phyloP scores from a whole-genome alignment of 2,329 filamentous ascomycete species.

The Talaromyces sp. region DNA sequence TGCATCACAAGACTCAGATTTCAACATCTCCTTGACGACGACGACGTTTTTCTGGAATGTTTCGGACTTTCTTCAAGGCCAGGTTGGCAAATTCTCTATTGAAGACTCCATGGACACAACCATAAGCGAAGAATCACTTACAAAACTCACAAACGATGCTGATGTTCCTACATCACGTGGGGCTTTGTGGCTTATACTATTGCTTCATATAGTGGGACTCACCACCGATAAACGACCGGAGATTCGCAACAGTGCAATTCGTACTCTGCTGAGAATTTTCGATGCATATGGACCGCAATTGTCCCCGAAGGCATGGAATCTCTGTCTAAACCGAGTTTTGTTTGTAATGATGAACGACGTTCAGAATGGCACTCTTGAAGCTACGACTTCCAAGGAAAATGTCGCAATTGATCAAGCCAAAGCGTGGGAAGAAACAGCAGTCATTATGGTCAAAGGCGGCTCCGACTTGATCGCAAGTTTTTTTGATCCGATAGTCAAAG shows the following conservation, averaged over 20 bases:
- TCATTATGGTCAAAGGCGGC: slow-evolving; percentile 67
- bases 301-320: slow-evolving; percentile 71
- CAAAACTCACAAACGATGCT: slow-evolving; percentile 54
- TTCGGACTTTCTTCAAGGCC: slow-evolving; percentile 71
- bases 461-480: slow-evolving; percentile 71
- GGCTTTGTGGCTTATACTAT: slow-evolving; percentile 31
- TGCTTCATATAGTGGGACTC: slow-evolving; percentile 33
- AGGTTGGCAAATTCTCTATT: slow-evolving; percentile 38
- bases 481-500: slow-evolving; percentile 63
- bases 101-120: slow-evolving; percentile 36
- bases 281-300: slow-evolving; percentile 84
- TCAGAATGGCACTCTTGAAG: slow-evolving; percentile 43
- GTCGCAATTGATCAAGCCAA: slow-evolving; percentile 28
- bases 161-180: slow-evolving; percentile 54
- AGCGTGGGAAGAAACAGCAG: slow-evolving; percentile 70
- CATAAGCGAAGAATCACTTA: slow-evolving; percentile 53
- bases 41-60: slow-evolving; percentile 96
- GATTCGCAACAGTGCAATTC: slow-evolving; percentile 62
- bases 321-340: slow-evolving; percentile 75
- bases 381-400: slow-evolving; percentile 14
- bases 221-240: slow-evolving; percentile 36
- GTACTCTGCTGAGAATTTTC: slow-evolving; percentile 85
- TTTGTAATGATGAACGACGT: slow-evolving; percentile 72
- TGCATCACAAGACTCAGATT: slow-evolving; percentile 80
- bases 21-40: slow-evolving; percentile 92